A percentile compares a stretch with the other conserved stretches of the same genome.
These are phyloP conservation scores for Starmerella floricola DNA, from an alignment of 805 yeast genomes.

Conservation along the genomic window DNA sequence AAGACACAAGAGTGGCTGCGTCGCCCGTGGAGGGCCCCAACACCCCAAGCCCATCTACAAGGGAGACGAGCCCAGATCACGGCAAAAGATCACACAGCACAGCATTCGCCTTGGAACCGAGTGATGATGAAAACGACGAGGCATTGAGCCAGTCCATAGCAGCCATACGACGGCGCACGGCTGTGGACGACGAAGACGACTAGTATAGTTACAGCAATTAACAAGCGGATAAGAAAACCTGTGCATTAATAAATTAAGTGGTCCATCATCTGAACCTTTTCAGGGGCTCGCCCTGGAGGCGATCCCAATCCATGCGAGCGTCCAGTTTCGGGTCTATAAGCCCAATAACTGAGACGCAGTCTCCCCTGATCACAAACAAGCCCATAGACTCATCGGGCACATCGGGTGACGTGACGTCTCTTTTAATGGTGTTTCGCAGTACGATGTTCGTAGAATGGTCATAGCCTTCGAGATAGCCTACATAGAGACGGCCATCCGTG, in stretches of 20 bases:
- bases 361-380: constrained; percentile 29
- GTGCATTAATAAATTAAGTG: no score
- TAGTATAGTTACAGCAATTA: no score
- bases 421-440: constrained; percentile 24
- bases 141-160: constrained; percentile 19
- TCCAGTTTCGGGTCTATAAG: constrained; percentile 27
- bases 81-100: constrained; percentile 4
- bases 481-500: constrained; percentile 28
- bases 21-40: neutral
- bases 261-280: constrained; percentile 13
- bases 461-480: constrained; percentile 30
- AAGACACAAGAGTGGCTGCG: no score
- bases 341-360: constrained; percentile 28
- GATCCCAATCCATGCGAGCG: constrained; percentile 28
- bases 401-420: constrained; percentile 18
- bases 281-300: constrained; percentile 22
- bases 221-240: no score
- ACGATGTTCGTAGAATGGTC: constrained; percentile 31
- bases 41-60: neutral
- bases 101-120: constrained; percentile 29
- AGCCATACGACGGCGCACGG: constrained; percentile 3
- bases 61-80: neutral
- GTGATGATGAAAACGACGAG: constrained; percentile 22
- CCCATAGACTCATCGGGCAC: constrained; percentile 26
- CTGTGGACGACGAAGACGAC: constrained; percentile 17